phyloP scores from a whole-genome alignment of 306 rosid genomes.

The Trifolium fragiferum region DNA sequence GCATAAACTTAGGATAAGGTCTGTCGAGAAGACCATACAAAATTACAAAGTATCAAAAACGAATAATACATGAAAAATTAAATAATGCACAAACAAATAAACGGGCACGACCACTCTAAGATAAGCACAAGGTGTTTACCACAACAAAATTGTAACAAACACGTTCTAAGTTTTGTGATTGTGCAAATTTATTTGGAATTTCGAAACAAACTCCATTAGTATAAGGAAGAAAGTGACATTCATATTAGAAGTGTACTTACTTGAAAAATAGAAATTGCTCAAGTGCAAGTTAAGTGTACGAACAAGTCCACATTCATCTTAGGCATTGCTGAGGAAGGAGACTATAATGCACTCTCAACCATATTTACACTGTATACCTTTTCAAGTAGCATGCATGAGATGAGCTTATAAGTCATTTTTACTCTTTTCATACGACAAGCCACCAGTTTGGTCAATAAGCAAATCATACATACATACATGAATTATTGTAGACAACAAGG shows the following conservation, averaged over 20 bases:
- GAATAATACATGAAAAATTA: too few relatives aligned
- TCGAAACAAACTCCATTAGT: conserved; percentile 8
- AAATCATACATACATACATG: neutral
- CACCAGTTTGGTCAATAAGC: conserved; percentile 2
- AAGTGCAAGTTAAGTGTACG: neutral
- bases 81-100: too few relatives aligned
- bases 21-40: too few relatives aligned
- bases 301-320: conserved; percentile 1
- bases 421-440: conserved; percentile 9
- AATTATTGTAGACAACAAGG: neutral
- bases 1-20: too few relatives aligned
- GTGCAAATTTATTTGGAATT: conserved; percentile 2
- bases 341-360: conserved; percentile 11
- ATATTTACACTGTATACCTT: conserved; percentile 22
- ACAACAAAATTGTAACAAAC: too few relatives aligned
- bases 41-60: too few relatives aligned
- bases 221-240: neutral
- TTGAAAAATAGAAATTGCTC: conserved; percentile 14
- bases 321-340: neutral
- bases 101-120: too few relatives aligned
- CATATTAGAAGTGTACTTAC: conserved; percentile 5
- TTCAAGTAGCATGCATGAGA: conserved; percentile 21
- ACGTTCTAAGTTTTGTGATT: neutral
- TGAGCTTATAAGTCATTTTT: neutral
- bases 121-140: too few relatives aligned